Conservation (phyloP, 2,329 filamentous ascomycete species). For the Trichoderma sp. region DNA sequence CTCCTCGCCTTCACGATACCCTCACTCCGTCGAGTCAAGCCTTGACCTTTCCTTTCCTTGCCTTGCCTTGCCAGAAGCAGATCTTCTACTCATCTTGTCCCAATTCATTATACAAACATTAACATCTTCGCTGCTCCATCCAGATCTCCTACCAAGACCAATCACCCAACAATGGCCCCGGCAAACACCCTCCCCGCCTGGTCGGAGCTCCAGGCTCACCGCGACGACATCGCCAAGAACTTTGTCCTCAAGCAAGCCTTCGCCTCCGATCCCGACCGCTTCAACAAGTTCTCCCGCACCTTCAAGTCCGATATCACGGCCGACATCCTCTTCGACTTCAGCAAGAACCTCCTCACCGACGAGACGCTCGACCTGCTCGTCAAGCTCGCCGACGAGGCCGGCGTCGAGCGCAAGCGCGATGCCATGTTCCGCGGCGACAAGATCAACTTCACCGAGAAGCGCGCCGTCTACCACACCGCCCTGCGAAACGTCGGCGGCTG, state of each 20-base stretch:
- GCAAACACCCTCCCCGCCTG: conserved; percentile 84
- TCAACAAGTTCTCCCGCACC: conserved; percentile 84
- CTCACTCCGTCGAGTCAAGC: background rate
- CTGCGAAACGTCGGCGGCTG: conserved; percentile 87
- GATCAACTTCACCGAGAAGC: conserved; percentile 98
- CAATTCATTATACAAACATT: background rate
- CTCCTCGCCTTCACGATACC: background rate
- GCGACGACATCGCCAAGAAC: conserved; percentile 80
- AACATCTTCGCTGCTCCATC: background rate
- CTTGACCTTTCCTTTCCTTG: no score
- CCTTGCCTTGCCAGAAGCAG: no score
- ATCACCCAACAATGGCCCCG: conserved; percentile 64
- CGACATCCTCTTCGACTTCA: conserved; percentile 97
- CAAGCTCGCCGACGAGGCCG: conserved; percentile 88
- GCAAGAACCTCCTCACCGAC: conserved; percentile 96
- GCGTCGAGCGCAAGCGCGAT: conserved; percentile 90
- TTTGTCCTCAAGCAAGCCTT: conserved; percentile 95
- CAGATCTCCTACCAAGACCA: background rate
- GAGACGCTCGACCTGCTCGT: conserved; percentile 86
- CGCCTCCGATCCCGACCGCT: conserved; percentile 81
- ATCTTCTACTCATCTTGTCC: background rate
- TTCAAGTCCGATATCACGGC: conserved; percentile 82
- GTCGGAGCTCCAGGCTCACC: conserved; percentile 88
- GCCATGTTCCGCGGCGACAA: conserved; percentile 96
- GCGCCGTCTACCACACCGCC: conserved; percentile 93